Conservation (phyloP, 192 early-diverging fungal species). For the Geranomyces michiganensis region DNA sequence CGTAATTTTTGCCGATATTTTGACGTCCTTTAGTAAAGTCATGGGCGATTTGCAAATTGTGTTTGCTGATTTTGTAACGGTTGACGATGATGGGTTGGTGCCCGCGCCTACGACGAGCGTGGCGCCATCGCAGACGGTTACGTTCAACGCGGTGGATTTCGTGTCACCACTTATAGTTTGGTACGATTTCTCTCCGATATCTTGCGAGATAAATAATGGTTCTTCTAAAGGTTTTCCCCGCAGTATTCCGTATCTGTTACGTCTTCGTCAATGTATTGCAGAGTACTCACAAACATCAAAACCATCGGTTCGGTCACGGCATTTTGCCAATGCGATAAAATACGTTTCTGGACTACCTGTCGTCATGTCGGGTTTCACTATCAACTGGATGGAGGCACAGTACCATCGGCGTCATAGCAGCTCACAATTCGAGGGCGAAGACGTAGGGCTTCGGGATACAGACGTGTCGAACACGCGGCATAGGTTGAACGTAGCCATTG, state of each 20-base stretch:
- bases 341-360: conserved; percentile 86
- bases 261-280: conserved; percentile 76
- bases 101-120: neutral
- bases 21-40: conserved; percentile 91
- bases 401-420: neutral
- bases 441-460: conserved; percentile 1
- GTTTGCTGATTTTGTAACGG: conserved; percentile 53
- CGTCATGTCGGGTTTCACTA: conserved; percentile 50
- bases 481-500: conserved; percentile 36
- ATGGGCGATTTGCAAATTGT: conserved; percentile 81
- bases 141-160: conserved; percentile 12
- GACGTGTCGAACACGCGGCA: conserved; percentile 17
- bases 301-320: conserved; percentile 57
- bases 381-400: conserved; percentile 38
- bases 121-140: neutral
- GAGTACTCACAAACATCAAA: conserved; percentile 67
- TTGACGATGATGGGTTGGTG: neutral
- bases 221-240: neutral
- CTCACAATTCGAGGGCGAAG: neutral
- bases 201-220: neutral
- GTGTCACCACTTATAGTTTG: conserved; percentile 64
- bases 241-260: conserved; percentile 77
- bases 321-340: conserved; percentile 90
- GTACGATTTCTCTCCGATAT: conserved; percentile 44
- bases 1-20: conserved; percentile 90